Evolutionary conservation across 2,329 filamentous ascomycete species (phyloP), one percentile per base, ranked within the genome.

Genomic region (Cladosporium sphaerospermum): DNA sequence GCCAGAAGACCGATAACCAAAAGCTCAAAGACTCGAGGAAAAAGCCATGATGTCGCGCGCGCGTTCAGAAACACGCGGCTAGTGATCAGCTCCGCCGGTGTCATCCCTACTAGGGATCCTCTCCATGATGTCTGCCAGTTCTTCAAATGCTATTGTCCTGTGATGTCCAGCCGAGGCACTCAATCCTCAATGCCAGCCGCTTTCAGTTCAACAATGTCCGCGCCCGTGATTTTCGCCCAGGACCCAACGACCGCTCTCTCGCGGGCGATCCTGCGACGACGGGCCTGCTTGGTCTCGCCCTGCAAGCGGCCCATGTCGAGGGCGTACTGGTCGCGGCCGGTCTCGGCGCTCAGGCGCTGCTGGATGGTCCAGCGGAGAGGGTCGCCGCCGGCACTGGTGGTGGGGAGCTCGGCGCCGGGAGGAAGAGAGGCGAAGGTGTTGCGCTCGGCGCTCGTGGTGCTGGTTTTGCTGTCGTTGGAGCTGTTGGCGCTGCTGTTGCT

Each of bases 241-340:
- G 23, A 41, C 11, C 39, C 45, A 8, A 50, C 40, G 31, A 49
- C 18, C 13, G 31, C 45, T 11, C 45, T 23, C 32, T 54, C 52
- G 10, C 52, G 39, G 31, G 8, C 16, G 3, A 54, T 36, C 31
- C 52, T 42, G 3, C 45, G 34, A 9, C 14, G 11, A 10, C 39
- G 41, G 13, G 52, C 45, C 13, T 11, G 16, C 45, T 50, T 54
- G 45, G 45, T 54, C 45, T 54, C 52, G 18, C 45, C 45, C 9
- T 49, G 16, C 10, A 49, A 11, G 3, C 45, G 19, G 14, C 45
- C 39, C 5, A 42, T 9, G 16, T 42, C 31, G n/a, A 54, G 49
- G 7, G 39, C 39, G 37, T 43, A 42, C 45, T 53, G 44, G 1
- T 37, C 52, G 23, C 45, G 31, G 1, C n/a, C 39, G 2, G 14